Base-by-base conservation (phyloP, 371 early-diverging fungal genomes). In the Basidiobolus meristosporus region DNA sequence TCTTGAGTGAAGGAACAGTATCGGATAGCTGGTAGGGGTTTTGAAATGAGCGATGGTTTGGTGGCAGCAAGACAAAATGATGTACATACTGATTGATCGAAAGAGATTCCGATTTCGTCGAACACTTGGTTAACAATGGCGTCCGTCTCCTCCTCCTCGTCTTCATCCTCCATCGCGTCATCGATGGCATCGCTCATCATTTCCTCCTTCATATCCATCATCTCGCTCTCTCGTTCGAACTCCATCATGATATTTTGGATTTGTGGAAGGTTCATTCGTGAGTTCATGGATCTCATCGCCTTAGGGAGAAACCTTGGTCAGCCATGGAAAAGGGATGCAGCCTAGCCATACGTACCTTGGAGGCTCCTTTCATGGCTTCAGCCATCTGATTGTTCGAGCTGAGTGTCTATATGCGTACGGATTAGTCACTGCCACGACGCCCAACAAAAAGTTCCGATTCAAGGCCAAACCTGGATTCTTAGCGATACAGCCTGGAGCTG, bases 181-280 rank as follows among this genome's bases (percentile, higher is more conserved):
- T 97, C 93, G 40, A 97, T 88, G 12, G 85, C 86, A 48, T 97
- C 97, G 34, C 80, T 80, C 89, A 96, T 90, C 85, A 96, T 82
- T 49, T 90, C 92, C 42, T 89, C 90, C 62, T 93, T 93, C 92
- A 97, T 91, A 52, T 97, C 91, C 93, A 97, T 90, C 51, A 87
- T 57, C 50, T 90, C 93, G 26, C 70, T 69, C 61, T 97, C 90
- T 53, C 63, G 68, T 53, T 93, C 92, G 63, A 95, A 97, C 31
- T 95, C 90, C 84, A 87, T 82, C 87, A 95, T 90, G 37, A 97
- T 91, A 46, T 82, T 79, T 38, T 83, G 78, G 29, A 97, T 82
- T 33, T 74, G 76, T 3, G 92, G 95, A 35, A 97, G 57, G 57
- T 97, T 92, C 70, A 95, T 77, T 35, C 68, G 63, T 43, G 72